Conservation (phyloP, 257 asterid genomes). For the Cruciata laevipes region DNA sequence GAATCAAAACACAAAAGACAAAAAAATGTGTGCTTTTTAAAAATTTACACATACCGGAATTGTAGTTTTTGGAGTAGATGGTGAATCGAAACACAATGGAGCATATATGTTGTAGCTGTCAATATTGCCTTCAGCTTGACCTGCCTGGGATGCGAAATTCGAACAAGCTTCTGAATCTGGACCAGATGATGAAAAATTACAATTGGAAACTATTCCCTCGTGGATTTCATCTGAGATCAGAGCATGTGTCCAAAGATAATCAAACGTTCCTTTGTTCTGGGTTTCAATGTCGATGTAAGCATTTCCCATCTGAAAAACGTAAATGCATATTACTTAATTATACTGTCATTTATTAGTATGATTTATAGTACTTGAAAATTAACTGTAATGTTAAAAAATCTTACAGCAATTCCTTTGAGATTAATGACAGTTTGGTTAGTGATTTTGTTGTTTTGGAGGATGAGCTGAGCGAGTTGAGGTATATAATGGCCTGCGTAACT, state of each 20-base stretch:
- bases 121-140: constrained; percentile 17
- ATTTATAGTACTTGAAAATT: too few species aligned
- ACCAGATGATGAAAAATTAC: constrained; percentile 33
- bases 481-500: constrained; percentile 72
- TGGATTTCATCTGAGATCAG: constrained; percentile 61
- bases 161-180: constrained; percentile 22
- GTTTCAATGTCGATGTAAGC: constrained; percentile 35
- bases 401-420: constrained; percentile 60
- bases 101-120: constrained; percentile 41
- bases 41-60: neutral
- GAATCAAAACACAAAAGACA: neutral
- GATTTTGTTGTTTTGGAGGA: constrained; percentile 36
- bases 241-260: constrained; percentile 50
- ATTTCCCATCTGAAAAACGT: constrained; percentile 48
- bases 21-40: neutral
- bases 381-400: constrained; percentile 7
- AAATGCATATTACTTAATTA: neutral
- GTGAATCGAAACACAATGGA: constrained; percentile 29
- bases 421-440: constrained; percentile 32
- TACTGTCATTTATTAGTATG: too few species aligned
- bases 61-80: constrained; percentile 9
- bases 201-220: constrained; percentile 27
- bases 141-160: constrained; percentile 14
- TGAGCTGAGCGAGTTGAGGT: constrained; percentile 62
- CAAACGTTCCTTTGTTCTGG: constrained; percentile 27